Evolutionary conservation across 495 filamentous ascomycete genomes (phyloP), one percentile per base, ranked within the genome.

Genomic region (Lepraria neglecta): DNA sequence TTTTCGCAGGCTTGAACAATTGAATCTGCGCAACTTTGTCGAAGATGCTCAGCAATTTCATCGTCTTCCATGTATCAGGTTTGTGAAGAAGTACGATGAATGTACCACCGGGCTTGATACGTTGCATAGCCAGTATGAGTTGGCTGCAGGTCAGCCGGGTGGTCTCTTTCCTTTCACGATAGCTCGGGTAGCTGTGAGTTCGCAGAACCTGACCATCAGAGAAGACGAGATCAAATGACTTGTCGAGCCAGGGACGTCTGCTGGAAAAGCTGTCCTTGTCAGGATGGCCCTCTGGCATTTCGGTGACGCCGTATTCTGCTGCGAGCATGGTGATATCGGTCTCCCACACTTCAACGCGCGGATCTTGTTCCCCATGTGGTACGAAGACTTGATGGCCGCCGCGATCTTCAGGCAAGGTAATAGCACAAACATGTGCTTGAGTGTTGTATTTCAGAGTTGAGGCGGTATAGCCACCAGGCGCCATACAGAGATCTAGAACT

Each of bases 201-300:
- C 81, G 67, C 15, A 83, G 70, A 2, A 81, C 78, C 42, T 84
- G 77, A 1, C 82, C 81, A 62, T 85, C 82, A 67, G 81, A 85
- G 44, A 87, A 67, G 14, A 81, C 71, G 2, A 85, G 73, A 58
- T 85, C 75, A 64, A 83, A 85, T 0, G 40, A 11, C 14, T 74
- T 48, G 1, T 58, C 64, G 3, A 52, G 47, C 48, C 67, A 70
- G 2, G 72, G 66, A 7, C 72, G 60, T 0, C 67, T 60, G 1
- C 66, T 64, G 4, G 76, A 62, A 64, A 84, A 83, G 3, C 68
- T 68, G 0, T 15, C 40, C 1, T 62, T 62, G 15, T 84, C 80
- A 0, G 75, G 75, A 55, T 84, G 77, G 3, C 69, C 61, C 0
- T 42, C 6, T 3, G 78, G 78, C 53, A 84, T 74, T 12, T 68